Percentiles rank a stretch among this genome's conserved stretches.
Conservation (phyloP, 73 alveolate genomes). For the Halteria grandinella region DNA sequence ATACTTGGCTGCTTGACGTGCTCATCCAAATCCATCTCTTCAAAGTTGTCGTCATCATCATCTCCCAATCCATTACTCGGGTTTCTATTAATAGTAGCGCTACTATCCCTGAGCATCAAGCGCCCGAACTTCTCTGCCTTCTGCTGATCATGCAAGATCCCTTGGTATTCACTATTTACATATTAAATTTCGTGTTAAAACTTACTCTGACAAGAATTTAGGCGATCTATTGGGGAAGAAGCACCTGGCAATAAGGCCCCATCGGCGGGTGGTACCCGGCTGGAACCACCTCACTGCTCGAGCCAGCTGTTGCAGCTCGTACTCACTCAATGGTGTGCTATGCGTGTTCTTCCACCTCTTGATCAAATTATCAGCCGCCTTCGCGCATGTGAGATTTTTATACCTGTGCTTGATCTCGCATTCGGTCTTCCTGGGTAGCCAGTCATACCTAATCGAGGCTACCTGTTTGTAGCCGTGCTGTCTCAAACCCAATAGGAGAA, state of each 20-base stretch:
- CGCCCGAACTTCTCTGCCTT: conserved; percentile 38
- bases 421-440: conserved; percentile 85
- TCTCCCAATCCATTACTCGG: neutral
- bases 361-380: conserved; percentile 80
- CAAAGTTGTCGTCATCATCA: neutral
- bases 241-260: conserved; percentile 81
- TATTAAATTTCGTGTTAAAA: neutral
- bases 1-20: too few relatives aligned
- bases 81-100: neutral
- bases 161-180: conserved; percentile 18
- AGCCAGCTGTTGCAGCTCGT: too few relatives aligned
- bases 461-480: conserved; percentile 87
- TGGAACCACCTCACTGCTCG: too few relatives aligned
- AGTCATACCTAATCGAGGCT: conserved; percentile 72
- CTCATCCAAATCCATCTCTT: too few relatives aligned
- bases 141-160: conserved; percentile 12
- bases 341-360: conserved; percentile 80
- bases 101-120: neutral
- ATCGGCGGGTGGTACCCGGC: conserved; percentile 69
- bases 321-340: conserved; percentile 66
- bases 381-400: conserved; percentile 84
- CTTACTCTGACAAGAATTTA: conserved; percentile 13
- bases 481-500: conserved; percentile 79
- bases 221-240: conserved; percentile 79
- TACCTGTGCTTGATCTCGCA: conserved; percentile 88